Evolutionary conservation across 1,284 basidiomycete species (phyloP), one percentile per base, ranked within the genome.

Genomic region (Trichosporon asahii): DNA sequence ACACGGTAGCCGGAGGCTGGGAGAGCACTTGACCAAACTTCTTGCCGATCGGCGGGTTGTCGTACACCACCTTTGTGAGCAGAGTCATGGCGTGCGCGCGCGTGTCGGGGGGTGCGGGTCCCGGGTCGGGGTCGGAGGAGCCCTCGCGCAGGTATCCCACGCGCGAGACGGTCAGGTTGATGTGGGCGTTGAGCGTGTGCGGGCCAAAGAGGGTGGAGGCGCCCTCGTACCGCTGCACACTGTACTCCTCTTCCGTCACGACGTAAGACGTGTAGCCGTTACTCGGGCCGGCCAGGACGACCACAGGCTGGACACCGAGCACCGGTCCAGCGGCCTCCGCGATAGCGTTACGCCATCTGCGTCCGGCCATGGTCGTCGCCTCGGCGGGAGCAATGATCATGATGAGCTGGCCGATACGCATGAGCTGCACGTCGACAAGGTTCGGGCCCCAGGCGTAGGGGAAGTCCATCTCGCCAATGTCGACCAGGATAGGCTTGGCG

Each of bases 161-260:
- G 11, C 33, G 29, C 18, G 27, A n/a, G 25, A 57, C 49, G 6
- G 71, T 72, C 6, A 70, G 65, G 67, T 72, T 70, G 66, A 72
- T 70, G 67, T 70, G 49, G 6, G 71, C 71, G 33, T 66, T 37
- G 21, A 70, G 67, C 18, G 71, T 72, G 21, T 60, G 46, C 64
- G 53, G 64, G 12, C 71, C 71, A 61, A 64, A 69, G 9, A 72
- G 65, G 3, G 71, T 72, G 14, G 71, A 72, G 3, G 68, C 68
- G 65, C 71, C 71, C 65, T 72, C 71, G 69, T 72, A 72, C 23
- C 71, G 71, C 66, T 72, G 71, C 12, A 70, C 29, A 3, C 66
- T 65, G 65, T 72, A 72, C 44, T 72, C 71, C 31, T 72, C 71
- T 2, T 69, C 68, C 3, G 71, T 72, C 18, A 33, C 37, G 18